Evolutionary conservation across 345 rosid genomes (phyloP).

Genomic region (Rhodamnia argentea): DNA sequence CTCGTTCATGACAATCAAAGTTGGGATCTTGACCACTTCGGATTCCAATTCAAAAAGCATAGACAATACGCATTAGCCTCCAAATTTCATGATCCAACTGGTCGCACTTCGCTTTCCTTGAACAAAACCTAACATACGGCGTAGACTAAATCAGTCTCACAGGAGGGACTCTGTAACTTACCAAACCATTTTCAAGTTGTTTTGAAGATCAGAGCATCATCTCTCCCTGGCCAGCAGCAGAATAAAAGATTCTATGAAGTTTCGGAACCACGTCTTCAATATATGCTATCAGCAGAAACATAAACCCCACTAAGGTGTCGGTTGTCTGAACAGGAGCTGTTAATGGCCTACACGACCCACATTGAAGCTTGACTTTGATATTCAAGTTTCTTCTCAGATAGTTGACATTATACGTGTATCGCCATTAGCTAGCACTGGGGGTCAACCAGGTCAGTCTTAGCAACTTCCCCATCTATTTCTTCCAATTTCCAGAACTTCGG

Average conservation of each 20-base stretch:
- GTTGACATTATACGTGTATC: not conserved
- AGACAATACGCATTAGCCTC: too few species aligned
- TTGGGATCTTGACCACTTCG: not conserved
- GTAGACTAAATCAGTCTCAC: not conserved
- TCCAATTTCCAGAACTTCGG: not conserved
- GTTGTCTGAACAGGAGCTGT: not conserved
- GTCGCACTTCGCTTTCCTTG: not conserved
- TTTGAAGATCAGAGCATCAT: not conserved
- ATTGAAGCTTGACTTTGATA: not conserved
- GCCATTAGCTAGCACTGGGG: not conserved
- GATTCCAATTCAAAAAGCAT: too few species aligned
- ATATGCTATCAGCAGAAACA: not conserved
- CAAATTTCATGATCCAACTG: not conserved
- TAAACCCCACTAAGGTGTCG: not conserved
- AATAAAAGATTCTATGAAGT: not conserved
- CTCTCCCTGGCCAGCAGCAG: not conserved
- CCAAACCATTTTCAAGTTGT: not conserved
- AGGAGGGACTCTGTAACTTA: not conserved
- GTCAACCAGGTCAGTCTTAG: not conserved
- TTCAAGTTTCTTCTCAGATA: not conserved
- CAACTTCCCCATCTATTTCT: not conserved
- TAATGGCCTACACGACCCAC: constrained; percentile 1
- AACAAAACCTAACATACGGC: not conserved
- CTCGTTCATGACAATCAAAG: not conserved
- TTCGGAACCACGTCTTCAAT: not conserved